Percentiles rank a stretch among this genome's conserved stretches.
phyloP scores from a whole-genome alignment of 2,329 filamentous ascomycete genomes.

The Cyphellophora attinorum region DNA sequence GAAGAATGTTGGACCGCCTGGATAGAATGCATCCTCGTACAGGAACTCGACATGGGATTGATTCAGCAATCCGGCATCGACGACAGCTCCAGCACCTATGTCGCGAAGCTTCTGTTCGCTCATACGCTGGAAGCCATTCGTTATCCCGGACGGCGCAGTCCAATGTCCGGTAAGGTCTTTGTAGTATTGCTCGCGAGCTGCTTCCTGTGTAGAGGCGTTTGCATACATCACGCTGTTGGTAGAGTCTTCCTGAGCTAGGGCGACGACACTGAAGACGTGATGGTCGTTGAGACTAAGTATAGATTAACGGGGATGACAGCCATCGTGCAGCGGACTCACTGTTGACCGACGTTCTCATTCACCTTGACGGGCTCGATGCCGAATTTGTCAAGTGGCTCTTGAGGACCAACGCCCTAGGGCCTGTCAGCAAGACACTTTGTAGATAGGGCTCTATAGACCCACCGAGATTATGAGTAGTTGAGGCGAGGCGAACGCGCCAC shows the following conservation, averaged over 20 bases:
- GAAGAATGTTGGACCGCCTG: slow-evolving; percentile 13
- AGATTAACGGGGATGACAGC: too few species aligned
- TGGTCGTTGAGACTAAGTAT: slow-evolving; percentile 17
- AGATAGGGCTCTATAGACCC: too few species aligned
- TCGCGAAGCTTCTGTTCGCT: slow-evolving; percentile 11
- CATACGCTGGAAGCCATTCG: slow-evolving; percentile 24
- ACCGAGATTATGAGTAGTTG: slow-evolving; percentile 29
- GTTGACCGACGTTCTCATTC: slow-evolving; percentile 24
- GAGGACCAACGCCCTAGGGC: slow-evolving; percentile 26
- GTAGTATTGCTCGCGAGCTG: slow-evolving; percentile 21
- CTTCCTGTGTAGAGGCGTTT: slow-evolving; percentile 18
- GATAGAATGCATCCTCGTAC: slow-evolving; percentile 18
- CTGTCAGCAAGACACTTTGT: neutral
- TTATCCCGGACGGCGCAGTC: slow-evolving; percentile 23
- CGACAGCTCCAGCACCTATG: slow-evolving; percentile 17
- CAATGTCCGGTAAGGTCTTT: slow-evolving; percentile 21
- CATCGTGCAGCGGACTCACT: slow-evolving; percentile 13
- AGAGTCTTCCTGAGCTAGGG: slow-evolving; percentile 14
- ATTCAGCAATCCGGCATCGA: slow-evolving; percentile 16
- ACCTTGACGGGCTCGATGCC: slow-evolving; percentile 24
- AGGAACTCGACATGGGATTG: slow-evolving; percentile 20
- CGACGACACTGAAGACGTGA: slow-evolving; percentile 21
- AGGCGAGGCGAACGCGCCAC: slow-evolving; percentile 28
- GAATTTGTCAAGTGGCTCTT: slow-evolving; percentile 31
- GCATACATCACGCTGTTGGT: slow-evolving; percentile 20